A percentile compares a stretch with the other conserved stretches of the same genome.
These are phyloP conservation scores for Tolypocladium album DNA, from an alignment of 2,329 filamentous ascomycete species.

Conservation along the genomic window DNA sequence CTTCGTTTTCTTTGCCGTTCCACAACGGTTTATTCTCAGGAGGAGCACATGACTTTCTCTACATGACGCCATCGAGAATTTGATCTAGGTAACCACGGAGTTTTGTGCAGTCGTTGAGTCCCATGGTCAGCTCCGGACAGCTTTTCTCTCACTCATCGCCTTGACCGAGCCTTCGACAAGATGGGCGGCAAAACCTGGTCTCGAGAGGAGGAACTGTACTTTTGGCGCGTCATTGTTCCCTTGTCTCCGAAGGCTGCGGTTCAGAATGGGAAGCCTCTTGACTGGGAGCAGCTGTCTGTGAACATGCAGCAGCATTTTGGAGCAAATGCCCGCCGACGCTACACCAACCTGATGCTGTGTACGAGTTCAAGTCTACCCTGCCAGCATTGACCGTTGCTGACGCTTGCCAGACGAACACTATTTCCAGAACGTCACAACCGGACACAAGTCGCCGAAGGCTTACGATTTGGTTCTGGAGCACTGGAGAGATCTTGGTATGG, in stretches of 20 bases:
- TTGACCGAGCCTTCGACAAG: slow-evolving; percentile 1
- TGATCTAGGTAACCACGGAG: not conserved
- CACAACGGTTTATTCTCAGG: not conserved
- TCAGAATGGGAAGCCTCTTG: slow-evolving; percentile 5
- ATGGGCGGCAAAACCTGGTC: slow-evolving; percentile 45
- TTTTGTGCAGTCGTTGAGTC: not conserved
- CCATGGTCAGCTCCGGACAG: not conserved
- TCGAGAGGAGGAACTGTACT: slow-evolving; percentile 33
- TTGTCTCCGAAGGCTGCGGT: slow-evolving; percentile 22
- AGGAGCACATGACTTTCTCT: not conserved
- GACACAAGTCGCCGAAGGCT: slow-evolving; percentile 25
- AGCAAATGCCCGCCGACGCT: slow-evolving; percentile 22
- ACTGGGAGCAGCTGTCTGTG: slow-evolving; percentile 26
- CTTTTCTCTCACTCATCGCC: not conserved
- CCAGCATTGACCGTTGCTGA: slow-evolving; percentile 2
- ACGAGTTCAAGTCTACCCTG: slow-evolving; percentile 10
- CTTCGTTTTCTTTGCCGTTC: not conserved
- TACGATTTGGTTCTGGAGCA: slow-evolving; percentile 22
- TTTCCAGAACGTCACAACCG: slow-evolving; percentile 30
- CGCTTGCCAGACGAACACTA: slow-evolving; percentile 30
- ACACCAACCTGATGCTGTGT: slow-evolving; percentile 30
- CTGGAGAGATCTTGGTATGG: slow-evolving; percentile 12
- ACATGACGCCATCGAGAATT: not conserved
- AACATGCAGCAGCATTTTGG: slow-evolving; percentile 28
- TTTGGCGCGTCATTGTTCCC: slow-evolving; percentile 32